Evolutionary conservation across 2,329 filamentous ascomycete genomes (phyloP).

Genomic region (Trichoderma oligosporum): DNA sequence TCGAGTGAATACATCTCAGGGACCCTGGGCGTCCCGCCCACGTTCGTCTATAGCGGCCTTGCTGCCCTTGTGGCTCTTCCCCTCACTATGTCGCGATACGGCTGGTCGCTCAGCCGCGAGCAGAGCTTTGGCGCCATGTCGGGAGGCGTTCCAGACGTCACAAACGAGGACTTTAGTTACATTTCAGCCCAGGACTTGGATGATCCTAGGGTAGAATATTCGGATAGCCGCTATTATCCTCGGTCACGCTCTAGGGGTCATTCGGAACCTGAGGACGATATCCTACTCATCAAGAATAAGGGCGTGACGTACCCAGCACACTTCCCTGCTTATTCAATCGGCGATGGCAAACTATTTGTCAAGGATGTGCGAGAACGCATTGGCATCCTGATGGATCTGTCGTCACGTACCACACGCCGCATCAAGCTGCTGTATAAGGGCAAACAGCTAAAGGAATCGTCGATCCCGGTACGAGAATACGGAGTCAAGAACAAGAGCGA

Average conservation of each 20-base stretch:
- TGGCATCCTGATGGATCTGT: slow-evolving; percentile 61
- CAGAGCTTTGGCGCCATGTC: slow-evolving; percentile 47
- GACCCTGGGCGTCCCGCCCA: slow-evolving; percentile 48
- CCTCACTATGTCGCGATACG: slow-evolving; percentile 54
- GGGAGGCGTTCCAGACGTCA: slow-evolving; percentile 57
- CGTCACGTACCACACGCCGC: slow-evolving; percentile 46
- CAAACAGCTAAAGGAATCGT: slow-evolving; percentile 62
- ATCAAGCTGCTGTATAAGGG: slow-evolving; percentile 74
- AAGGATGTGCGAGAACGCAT: slow-evolving; percentile 64
- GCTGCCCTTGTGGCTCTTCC: slow-evolving; percentile 48
- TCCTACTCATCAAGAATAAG: slow-evolving; percentile 66
- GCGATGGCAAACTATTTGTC: slow-evolving; percentile 66
- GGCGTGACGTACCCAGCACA: slow-evolving; percentile 63
- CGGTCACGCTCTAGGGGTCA: slow-evolving; percentile 34
- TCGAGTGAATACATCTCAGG: slow-evolving; percentile 51
- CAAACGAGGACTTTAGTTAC: slow-evolving; percentile 75
- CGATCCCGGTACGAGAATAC: slow-evolving; percentile 55
- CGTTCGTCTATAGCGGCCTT: slow-evolving; percentile 48
- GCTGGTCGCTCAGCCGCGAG: slow-evolving; percentile 45
- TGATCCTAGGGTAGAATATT: slow-evolving; percentile 37
- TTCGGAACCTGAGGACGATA: slow-evolving; percentile 57
- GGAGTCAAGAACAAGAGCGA: slow-evolving; percentile 59
- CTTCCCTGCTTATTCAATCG: slow-evolving; percentile 73
- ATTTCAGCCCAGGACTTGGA: slow-evolving; percentile 74
- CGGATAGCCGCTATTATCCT: slow-evolving; percentile 40